phyloP scores from a whole-genome alignment of 2,329 filamentous ascomycete species.

The Sporothrix protearum region DNA sequence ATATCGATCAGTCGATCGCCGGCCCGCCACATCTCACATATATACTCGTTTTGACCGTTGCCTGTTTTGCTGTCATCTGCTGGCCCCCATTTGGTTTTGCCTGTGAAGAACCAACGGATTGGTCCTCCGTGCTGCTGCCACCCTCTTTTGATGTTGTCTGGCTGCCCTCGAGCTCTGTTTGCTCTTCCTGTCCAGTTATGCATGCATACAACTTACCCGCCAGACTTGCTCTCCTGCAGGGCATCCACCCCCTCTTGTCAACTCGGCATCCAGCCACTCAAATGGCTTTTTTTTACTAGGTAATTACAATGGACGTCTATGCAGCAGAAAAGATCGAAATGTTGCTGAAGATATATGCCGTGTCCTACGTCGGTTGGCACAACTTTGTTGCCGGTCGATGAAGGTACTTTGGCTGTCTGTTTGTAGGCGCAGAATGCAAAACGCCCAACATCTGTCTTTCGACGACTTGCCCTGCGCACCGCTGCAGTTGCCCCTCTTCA shows the following conservation, averaged over 20 bases:
- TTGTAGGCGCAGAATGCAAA: neutral
- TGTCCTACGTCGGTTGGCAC: neutral
- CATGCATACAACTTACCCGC: constrained; percentile 12
- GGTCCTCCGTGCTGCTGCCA: neutral
- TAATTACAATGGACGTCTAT: neutral
- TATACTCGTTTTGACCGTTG: neutral
- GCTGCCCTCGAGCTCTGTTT: neutral
- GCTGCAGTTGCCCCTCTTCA: neutral
- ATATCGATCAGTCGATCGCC: neutral
- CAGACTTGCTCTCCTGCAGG: constrained; percentile 2
- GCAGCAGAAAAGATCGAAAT: neutral
- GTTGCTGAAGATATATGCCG: neutral
- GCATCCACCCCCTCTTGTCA: neutral
- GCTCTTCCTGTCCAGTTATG: neutral
- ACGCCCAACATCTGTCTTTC: neutral
- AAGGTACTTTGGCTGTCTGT: neutral
- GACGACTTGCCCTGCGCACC: no score
- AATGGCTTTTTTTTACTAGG: neutral
- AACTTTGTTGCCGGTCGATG: neutral
- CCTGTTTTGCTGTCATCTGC: neutral
- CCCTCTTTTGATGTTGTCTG: neutral
- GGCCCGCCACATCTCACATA: constrained; percentile 1
- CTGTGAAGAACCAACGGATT: neutral
- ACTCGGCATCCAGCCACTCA: neutral
- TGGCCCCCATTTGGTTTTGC: neutral